phyloP scores from a whole-genome alignment of 257 asterid genomes.

The Eucommia ulmoides region DNA sequence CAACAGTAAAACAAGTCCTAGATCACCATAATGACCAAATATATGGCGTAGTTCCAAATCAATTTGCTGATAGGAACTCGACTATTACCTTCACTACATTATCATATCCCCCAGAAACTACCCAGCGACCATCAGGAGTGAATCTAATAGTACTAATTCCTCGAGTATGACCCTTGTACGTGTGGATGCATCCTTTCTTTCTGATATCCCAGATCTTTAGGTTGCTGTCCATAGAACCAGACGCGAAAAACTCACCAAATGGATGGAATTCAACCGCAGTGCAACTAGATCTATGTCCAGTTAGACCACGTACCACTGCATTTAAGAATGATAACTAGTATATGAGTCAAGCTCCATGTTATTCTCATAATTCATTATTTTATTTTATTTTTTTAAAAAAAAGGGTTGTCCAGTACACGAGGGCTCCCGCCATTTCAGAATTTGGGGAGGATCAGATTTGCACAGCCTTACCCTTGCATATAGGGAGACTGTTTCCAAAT shows the following conservation, averaged over 20 bases:
- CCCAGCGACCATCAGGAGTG: constrained; percentile 99
- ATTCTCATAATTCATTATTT: no score
- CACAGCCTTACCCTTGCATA: no score
- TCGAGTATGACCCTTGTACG: constrained; percentile 94
- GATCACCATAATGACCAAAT: no score
- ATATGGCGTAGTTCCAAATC: no score
- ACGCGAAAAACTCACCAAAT: constrained; percentile 96
- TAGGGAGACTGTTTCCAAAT: no score
- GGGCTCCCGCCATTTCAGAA: no score
- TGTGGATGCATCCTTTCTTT: constrained; percentile 97
- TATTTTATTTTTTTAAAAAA: no score
- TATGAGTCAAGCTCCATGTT: no score
- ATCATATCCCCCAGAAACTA: constrained; percentile 96
- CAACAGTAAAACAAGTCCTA: constrained; percentile 13
- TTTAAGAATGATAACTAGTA: constrained; percentile 31
- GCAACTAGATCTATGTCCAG: constrained; percentile 97
- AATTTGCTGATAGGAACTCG: constrained; percentile 4
- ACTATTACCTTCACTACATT: constrained; percentile 77
- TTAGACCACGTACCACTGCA: constrained; percentile 94
- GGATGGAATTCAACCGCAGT: constrained; percentile 97
- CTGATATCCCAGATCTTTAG: constrained; percentile 96
- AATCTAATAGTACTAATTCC: constrained; percentile 87
- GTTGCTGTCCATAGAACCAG: constrained; percentile 99
- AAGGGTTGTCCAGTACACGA: no score
- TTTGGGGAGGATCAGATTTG: no score